A percentile compares a stretch with the other conserved stretches of the same genome.
phyloP scores from a whole-genome alignment of 108 stramenopile species.

The Cyclotella choctawhatcheeana region DNA sequence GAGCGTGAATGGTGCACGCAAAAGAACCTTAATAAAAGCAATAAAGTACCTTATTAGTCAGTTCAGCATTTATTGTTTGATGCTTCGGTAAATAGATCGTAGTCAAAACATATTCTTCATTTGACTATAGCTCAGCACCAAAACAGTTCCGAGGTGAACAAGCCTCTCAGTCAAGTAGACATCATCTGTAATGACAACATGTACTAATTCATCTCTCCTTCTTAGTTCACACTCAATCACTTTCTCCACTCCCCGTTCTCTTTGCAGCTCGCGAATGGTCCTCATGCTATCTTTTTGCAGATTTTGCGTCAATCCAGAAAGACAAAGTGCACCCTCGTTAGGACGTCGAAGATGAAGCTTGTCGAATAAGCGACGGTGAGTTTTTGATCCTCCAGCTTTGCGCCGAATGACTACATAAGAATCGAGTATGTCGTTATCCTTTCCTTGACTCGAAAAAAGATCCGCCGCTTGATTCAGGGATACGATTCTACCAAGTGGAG shows the following conservation, averaged over 20 bases:
- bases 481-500: slow-evolving; percentile 14
- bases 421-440: slow-evolving; percentile 34
- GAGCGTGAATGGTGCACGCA: too few relatives aligned
- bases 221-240: slow-evolving; percentile 56
- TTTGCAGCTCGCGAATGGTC: slow-evolving; percentile 40
- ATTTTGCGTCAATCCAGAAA: slow-evolving; percentile 41
- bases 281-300: slow-evolving; percentile 42
- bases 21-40: too few relatives aligned
- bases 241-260: slow-evolving; percentile 44
- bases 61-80: too few relatives aligned
- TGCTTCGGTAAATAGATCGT: too few relatives aligned
- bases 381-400: slow-evolving; percentile 54
- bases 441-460: slow-evolving; percentile 20
- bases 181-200: slow-evolving; percentile 56
- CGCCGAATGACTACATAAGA: slow-evolving; percentile 50
- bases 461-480: slow-evolving; percentile 33
- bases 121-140: slow-evolving; percentile 50
- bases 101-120: slow-evolving; percentile 36
- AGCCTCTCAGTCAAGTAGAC: slow-evolving; percentile 52
- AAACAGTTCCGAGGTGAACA: slow-evolving; percentile 20
- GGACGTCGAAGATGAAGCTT: slow-evolving; percentile 52
- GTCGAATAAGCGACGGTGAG: slow-evolving; percentile 51
- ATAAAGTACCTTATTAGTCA: too few relatives aligned
- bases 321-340: slow-evolving; percentile 49
- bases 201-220: slow-evolving; percentile 36